Conservation (phyloP, 139 green algal species). For the Asterochloris sp. region DNA sequence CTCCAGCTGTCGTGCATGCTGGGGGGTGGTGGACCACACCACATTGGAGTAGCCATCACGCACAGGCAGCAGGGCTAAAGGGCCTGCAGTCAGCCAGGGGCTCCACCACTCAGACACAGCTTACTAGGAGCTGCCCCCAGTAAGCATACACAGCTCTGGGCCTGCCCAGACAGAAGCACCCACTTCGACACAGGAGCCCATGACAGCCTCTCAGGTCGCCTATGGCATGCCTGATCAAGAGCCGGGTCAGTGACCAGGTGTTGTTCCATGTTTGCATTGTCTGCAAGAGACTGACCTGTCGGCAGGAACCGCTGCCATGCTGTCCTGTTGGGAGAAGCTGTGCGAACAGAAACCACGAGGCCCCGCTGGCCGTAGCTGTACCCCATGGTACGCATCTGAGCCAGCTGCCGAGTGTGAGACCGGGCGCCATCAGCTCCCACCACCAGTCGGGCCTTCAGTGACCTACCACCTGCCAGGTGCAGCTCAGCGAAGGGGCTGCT, state of each 20-base stretch:
- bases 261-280: too few relatives aligned
- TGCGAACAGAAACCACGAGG: slow-evolving; percentile 61
- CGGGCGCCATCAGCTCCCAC: slow-evolving; percentile 72
- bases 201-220: too few relatives aligned
- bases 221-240: too few relatives aligned
- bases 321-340: slow-evolving; percentile 34
- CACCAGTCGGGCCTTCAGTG: slow-evolving; percentile 42
- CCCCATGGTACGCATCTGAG: slow-evolving; percentile 27
- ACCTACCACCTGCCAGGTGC: slow-evolving; percentile 13
- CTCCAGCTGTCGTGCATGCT: slow-evolving; percentile 56
- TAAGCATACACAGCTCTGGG: too few relatives aligned
- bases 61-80: slow-evolving; percentile 78
- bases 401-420: slow-evolving; percentile 17
- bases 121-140: too few relatives aligned
- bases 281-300: slow-evolving; percentile 11
- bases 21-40: slow-evolving; percentile 70
- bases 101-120: too few relatives aligned
- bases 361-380: slow-evolving; percentile 60
- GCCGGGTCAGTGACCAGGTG: too few relatives aligned
- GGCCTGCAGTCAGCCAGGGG: slow-evolving; percentile 28
- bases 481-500: slow-evolving; percentile 11
- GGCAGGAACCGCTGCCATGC: slow-evolving; percentile 84
- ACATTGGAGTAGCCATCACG: slow-evolving; percentile 61
- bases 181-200: too few relatives aligned
- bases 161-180: too few relatives aligned